Base-by-base conservation (phyloP, 139 green algal species). In the Volvox africanus region DNA sequence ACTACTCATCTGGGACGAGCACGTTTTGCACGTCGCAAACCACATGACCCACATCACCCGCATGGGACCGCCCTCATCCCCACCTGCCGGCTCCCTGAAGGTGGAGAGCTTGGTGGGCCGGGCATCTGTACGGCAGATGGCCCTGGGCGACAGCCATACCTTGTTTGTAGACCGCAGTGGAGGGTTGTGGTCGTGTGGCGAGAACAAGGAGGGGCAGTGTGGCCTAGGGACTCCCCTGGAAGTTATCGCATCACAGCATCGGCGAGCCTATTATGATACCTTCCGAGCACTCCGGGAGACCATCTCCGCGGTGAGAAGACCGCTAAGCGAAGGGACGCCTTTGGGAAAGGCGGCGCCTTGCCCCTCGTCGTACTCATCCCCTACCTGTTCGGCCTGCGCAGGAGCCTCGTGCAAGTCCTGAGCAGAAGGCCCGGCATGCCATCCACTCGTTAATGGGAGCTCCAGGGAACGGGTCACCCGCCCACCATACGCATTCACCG, bases 131-230 rank as follows among this genome's bases (percentile, higher is more conserved):
- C 71, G 26, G 0, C 44, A 32, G 3, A 87, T 92, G 13, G 92
- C 94, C 0, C 92, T 97, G n/a, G 96, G 96, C 0, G 91, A 95
- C 24, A 91, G 94, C 65, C 96, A 97, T 91, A 92, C 92, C 0
- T 93, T 97, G 16, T 97, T 97, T 61, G 78, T 97, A 35, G 95
- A 96, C 79, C 44, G 62, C 9, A 18, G 80, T 0, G 94, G 94
- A 81, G 75, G 30, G 24, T 35, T 97, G 16, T 96, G 93, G 93
- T 88, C 89, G 55, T 95, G 92, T 32, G 95, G 95, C 1, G 94
- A 96, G 77, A 96, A 96, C 91, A 95, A 94, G 68, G 95, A 96
- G 84, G 93, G 94, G 5, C 94, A 96, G 87, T 96, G 94, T 61
- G 94, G 95, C 2, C 83, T 95, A 77, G 95, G 95, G 21, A 95